Percentiles rank a stretch among this genome's conserved stretches.
phyloP scores from a whole-genome alignment of 306 rosid species.

The Castanospermum australe region DNA sequence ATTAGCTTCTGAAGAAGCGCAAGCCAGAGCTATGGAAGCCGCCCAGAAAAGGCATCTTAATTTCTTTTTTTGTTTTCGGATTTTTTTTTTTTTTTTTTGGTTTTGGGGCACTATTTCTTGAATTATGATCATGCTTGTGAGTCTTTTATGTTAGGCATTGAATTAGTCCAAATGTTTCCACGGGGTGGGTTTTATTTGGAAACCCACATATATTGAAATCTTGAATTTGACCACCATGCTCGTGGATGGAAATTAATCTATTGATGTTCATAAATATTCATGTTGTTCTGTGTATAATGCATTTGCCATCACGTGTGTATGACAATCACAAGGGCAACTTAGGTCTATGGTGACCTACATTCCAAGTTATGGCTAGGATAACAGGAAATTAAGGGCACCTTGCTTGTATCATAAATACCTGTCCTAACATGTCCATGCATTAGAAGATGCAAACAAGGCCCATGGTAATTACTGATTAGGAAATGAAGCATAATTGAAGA shows the following conservation, averaged over 20 bases:
- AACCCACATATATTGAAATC: neutral
- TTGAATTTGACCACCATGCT: slow-evolving; percentile 15
- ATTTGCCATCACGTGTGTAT: neutral
- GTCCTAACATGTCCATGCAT: neutral
- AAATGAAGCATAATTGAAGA: neutral
- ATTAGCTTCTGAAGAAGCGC: slow-evolving; percentile 80
- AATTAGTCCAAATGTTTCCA: neutral
- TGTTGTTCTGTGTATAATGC: neutral
- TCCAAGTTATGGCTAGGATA: neutral
- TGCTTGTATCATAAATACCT: neutral
- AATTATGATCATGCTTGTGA: neutral
- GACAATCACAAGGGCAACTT: neutral
- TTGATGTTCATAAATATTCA: neutral
- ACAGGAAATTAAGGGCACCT: neutral
- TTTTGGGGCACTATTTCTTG: neutral
- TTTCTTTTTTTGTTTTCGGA: too few species aligned
- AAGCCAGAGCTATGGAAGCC: slow-evolving; percentile 86
- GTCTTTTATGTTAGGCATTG: too few species aligned
- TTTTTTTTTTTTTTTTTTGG: neutral
- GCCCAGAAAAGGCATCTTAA: slow-evolving; percentile 79
- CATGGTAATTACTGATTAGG: neutral
- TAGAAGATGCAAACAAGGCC: neutral
- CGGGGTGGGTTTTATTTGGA: neutral
- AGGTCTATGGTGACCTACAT: neutral
- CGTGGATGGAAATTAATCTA: neutral